Conservation (phyloP, 106 monocot genomes). For the Dendrobium catenatum region DNA sequence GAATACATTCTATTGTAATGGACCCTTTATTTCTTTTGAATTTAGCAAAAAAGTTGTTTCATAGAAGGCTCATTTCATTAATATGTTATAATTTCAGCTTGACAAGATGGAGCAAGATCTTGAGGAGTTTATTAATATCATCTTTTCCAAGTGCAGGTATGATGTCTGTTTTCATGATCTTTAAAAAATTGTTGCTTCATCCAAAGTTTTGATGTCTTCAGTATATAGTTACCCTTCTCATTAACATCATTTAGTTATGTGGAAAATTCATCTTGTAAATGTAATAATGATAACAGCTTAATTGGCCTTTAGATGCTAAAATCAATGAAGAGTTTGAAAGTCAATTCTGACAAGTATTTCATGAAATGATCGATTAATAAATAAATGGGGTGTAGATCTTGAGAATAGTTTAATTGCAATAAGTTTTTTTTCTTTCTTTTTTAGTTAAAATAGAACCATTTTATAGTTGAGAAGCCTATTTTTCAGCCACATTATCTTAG, state of each 20-base stretch:
- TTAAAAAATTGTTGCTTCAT: neutral
- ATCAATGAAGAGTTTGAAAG: no score
- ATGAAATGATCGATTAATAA: no score
- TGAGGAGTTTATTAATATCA: constrained; percentile 26
- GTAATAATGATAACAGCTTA: neutral
- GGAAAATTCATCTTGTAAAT: neutral
- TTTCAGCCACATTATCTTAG: no score
- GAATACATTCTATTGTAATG: neutral
- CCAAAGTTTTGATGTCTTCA: neutral
- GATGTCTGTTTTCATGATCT: neutral
- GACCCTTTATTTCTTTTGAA: neutral
- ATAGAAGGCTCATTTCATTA: neutral
- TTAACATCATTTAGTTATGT: neutral
- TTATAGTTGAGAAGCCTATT: no score
- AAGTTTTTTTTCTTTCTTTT: no score
- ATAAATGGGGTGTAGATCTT: no score
- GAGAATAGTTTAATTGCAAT: no score
- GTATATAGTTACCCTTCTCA: neutral
- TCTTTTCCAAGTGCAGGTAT: constrained; percentile 45
- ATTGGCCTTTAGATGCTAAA: neutral
- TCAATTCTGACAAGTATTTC: no score
- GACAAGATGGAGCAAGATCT: constrained; percentile 32
- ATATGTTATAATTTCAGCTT: constrained; percentile 26
- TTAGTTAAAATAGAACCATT: no score
- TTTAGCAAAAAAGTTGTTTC: neutral